A percentile compares a stretch with the other conserved stretches of the same genome.
Evolutionary conservation across 345 rosid species (phyloP).

Genomic region (Aethionema arabicum): DNA sequence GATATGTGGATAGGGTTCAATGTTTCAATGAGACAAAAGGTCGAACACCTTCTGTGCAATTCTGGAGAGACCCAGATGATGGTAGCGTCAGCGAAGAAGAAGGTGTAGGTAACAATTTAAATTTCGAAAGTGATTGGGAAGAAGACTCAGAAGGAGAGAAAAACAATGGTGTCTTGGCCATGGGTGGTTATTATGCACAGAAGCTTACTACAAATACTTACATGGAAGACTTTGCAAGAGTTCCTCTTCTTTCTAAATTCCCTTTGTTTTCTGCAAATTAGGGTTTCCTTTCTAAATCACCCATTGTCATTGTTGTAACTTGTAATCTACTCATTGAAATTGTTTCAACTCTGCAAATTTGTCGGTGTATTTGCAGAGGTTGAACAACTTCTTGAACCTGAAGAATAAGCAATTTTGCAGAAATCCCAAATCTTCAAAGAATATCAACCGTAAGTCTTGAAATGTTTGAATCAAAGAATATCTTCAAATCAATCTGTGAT

Average conservation of each 20-base stretch:
- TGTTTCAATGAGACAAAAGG: slow-evolving; percentile 36
- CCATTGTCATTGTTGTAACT: neutral
- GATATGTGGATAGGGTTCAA: neutral
- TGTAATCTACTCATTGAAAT: too few relatives aligned
- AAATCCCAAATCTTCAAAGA: slow-evolving; percentile 49
- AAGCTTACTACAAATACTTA: slow-evolving; percentile 30
- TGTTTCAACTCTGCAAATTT: slow-evolving; percentile 6
- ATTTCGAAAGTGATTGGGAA: slow-evolving; percentile 49
- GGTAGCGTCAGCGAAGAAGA: slow-evolving; percentile 55
- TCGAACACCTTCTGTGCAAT: slow-evolving; percentile 34
- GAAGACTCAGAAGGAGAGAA: slow-evolving; percentile 21
- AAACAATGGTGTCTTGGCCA: neutral
- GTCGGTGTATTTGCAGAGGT: slow-evolving; percentile 51
- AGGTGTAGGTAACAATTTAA: slow-evolving; percentile 38
- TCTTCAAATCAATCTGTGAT: slow-evolving; percentile 16
- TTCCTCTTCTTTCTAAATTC: slow-evolving; percentile 24
- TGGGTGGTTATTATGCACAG: slow-evolving; percentile 9
- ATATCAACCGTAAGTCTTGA: slow-evolving; percentile 41
- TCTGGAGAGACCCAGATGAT: slow-evolving; percentile 65
- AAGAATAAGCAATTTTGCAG: slow-evolving; percentile 64
- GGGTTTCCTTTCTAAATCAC: neutral
- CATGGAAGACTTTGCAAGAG: slow-evolving; percentile 48
- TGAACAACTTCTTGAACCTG: slow-evolving; percentile 68
- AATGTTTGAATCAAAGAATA: slow-evolving; percentile 1
- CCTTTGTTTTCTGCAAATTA: neutral